Percentiles rank a stretch among this genome's conserved stretches.
Conservation (phyloP, 176 grass and related monocot genomes). For the Cenchrus americanus region DNA sequence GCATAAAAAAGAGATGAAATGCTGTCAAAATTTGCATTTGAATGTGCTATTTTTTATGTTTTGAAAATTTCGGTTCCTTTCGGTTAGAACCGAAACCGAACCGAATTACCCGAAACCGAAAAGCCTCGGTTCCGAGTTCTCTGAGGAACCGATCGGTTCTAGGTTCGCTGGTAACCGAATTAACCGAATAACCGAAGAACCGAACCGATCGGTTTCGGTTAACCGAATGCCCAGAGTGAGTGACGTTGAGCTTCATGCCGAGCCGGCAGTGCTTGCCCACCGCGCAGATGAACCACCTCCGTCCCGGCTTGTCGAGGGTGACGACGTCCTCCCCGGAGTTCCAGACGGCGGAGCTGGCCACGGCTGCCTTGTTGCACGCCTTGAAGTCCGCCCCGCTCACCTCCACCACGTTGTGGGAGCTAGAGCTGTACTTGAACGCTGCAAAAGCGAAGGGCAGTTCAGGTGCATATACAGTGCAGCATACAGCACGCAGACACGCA, state of each 20-base stretch:
- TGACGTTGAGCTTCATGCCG: constrained; percentile 45
- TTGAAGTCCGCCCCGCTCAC: constrained; percentile 25
- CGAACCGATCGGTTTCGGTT: no score
- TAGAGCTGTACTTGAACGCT: constrained; percentile 25
- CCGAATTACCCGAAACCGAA: no score
- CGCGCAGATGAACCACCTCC: constrained; percentile 41
- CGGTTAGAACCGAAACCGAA: no score
- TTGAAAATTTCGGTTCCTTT: no score
- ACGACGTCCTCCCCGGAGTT: constrained; percentile 13
- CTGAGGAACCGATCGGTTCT: no score
- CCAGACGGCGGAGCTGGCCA: background rate
- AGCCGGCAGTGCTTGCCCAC: background rate
- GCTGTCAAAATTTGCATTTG: no score
- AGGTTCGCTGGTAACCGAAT: no score
- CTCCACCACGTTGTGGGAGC: constrained; percentile 15
- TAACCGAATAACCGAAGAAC: no score
- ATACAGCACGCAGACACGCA: background rate
- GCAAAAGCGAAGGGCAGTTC: background rate
- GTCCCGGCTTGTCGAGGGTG: background rate
- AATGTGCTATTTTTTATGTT: no score
- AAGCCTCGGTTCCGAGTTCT: no score
- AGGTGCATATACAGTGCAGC: background rate
- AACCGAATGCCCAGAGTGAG: no score
- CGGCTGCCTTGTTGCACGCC: background rate
- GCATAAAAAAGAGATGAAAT: no score